Evolutionary conservation across 441 rosid species (phyloP), one percentile per base, ranked within the genome.

Genomic region (Francoa sonchifolia): DNA sequence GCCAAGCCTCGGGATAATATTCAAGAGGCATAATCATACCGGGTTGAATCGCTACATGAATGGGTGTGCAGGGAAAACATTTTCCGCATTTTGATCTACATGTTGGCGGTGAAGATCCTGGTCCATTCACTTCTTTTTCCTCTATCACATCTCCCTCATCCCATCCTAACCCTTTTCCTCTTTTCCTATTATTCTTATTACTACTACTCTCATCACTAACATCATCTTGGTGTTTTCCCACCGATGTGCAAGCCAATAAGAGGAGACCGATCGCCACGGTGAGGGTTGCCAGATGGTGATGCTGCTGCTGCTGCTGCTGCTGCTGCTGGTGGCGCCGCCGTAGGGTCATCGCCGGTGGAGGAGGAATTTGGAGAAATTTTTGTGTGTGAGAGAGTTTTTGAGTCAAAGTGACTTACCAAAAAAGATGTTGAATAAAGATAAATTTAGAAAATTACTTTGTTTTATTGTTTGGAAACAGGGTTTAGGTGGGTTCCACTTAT

Each of bases 1-100:
- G 76, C 97, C 97, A 88, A 45, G 97, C 95, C 64, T 83, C 97
- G 1, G 95, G 95, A 56, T 88, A 88, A 54, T 83, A 88, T 68
- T 88, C 93, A 17, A 68, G 47, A 27, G 93, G 89, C 45, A 40
- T 37, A 35, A 67, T 74, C 5, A 67, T 39, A 21, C 87, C 89
- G 0, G 77, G 85, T 35, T 78, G 87, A 55, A 88, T 56, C 29
- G 93, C 76, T 14, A 88, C 83, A 51, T 71, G 95, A 64, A 73
- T 95, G 30, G 90, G 60, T 54, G 59, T 46, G 65, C 97, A 88
- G n/a, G 97, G 97, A 15, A 56, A 59, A 58, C 97, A 88, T 33
- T 43, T 54, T 8, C 76, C 82, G 47, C 97, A 88, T 77, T 80
- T 83, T 42, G 72, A 76, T 72, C 73, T 64, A 48, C 97, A 88